These are phyloP conservation scores for Flaveria linearis DNA, from an alignment of 129 eudicot species.

Conservation along the genomic window DNA sequence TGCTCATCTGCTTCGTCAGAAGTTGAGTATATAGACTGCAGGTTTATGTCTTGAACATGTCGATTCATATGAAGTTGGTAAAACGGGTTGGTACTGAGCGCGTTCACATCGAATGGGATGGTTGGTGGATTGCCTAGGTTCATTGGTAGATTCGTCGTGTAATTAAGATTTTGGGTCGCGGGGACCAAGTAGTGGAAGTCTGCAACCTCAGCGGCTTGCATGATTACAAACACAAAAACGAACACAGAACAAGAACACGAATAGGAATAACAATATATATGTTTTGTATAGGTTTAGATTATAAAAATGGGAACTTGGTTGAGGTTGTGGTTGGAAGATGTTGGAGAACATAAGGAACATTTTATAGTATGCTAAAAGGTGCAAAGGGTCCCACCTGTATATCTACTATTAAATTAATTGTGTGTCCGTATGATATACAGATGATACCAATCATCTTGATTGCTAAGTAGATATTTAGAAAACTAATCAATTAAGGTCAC, in stretches of 20 bases:
- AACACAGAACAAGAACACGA: conserved; percentile 1
- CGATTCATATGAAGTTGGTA: conserved; percentile 60
- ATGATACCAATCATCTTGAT: conserved; percentile 15
- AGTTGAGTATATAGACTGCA: conserved; percentile 65
- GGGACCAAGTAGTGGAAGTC: conserved; percentile 62
- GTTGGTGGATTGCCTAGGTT: conserved; percentile 41
- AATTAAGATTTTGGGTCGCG: conserved; percentile 47
- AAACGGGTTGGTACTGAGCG: conserved; percentile 45
- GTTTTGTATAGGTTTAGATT: conserved; percentile 18
- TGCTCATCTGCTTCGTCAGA: conserved; percentile 99
- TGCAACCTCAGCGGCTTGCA: conserved; percentile 69
- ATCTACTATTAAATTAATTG: conserved; percentile 16
- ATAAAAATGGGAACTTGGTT: conserved; percentile 17
- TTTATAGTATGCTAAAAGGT: conserved; percentile 73
- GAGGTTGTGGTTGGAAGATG: conserved; percentile 50
- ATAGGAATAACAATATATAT: background rate
- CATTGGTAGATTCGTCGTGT: conserved; percentile 46
- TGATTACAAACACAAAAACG: conserved; percentile 27
- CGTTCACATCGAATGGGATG: conserved; percentile 35
- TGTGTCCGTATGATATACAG: conserved; percentile 21
- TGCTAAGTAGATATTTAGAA: conserved; percentile 7
- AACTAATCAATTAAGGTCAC: conserved; percentile 13
- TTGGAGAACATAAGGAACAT: conserved; percentile 50
- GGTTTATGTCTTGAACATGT: conserved; percentile 60
- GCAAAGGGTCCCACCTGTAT: conserved; percentile 45